Evolutionary conservation across 495 filamentous ascomycete genomes (phyloP).

Genomic region (Sporormia fimetaria): DNA sequence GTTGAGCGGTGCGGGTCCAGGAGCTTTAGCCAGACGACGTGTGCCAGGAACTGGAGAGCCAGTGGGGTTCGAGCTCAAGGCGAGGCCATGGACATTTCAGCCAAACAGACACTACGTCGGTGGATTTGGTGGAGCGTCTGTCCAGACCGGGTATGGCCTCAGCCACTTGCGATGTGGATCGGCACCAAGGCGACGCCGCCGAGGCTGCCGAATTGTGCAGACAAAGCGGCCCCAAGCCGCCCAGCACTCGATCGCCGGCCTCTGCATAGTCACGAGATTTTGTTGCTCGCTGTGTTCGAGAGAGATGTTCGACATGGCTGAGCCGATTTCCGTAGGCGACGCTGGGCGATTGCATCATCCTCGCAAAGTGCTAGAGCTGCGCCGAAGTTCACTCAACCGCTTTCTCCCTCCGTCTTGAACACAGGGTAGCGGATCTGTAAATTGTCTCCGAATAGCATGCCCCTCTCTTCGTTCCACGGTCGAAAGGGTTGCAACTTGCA

Average conservation of each 20-base stretch:
- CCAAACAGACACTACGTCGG: slow-evolving; percentile 11
- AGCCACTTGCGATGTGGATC: slow-evolving; percentile 22
- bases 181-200: slow-evolving; percentile 14
- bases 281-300: too few relatives aligned
- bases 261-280: slow-evolving; percentile 9
- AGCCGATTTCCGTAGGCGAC: too few relatives aligned
- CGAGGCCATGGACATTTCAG: slow-evolving; percentile 13
- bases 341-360: too few relatives aligned
- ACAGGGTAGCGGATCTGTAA: too few relatives aligned
- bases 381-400: too few relatives aligned
- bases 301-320: too few relatives aligned
- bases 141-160: not conserved
- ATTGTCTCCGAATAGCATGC: too few relatives aligned
- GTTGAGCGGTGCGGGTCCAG: slow-evolving; percentile 16
- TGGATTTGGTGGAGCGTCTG: slow-evolving; percentile 4
- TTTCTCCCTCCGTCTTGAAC: too few relatives aligned
- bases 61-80: slow-evolving; percentile 6
- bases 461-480: too few relatives aligned
- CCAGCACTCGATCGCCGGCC: slow-evolving; percentile 10
- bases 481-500: too few relatives aligned
- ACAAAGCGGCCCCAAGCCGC: not conserved
- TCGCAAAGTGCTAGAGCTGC: too few relatives aligned
- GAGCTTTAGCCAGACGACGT: slow-evolving; percentile 17
- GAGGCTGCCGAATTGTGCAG: slow-evolving; percentile 13
- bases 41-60: slow-evolving; percentile 15